phyloP scores from a whole-genome alignment of 1,284 basidiomycete genomes.

The Fistulina hepatica region DNA sequence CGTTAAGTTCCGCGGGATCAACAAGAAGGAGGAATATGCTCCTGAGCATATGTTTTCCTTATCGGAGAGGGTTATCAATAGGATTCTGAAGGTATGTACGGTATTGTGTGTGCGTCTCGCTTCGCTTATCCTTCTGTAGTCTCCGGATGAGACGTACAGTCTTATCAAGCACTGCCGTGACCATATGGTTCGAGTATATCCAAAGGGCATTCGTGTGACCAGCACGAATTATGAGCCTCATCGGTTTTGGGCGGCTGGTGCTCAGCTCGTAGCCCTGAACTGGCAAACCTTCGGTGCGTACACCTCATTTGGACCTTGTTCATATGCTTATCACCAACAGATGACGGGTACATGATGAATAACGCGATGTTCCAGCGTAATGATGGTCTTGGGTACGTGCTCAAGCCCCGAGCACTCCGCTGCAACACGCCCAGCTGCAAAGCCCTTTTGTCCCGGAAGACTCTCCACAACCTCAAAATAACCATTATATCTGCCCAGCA shows the following conservation, averaged over 20 bases:
- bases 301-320: conserved; percentile 8
- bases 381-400: conserved; percentile 77
- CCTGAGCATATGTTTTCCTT: conserved; percentile 89
- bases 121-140: background rate
- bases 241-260: conserved; percentile 83
- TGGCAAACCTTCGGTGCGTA: conserved; percentile 89
- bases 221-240: conserved; percentile 73
- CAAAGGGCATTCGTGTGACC: conserved; percentile 71
- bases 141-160: conserved; percentile 39
- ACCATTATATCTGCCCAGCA: conserved; percentile 91
- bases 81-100: conserved; percentile 50
- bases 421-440: conserved; percentile 49
- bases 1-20: conserved; percentile 89
- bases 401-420: conserved; percentile 80
- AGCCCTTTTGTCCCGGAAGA: conserved; percentile 49
- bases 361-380: conserved; percentile 91
- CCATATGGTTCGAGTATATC: conserved; percentile 86
- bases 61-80: conserved; percentile 77
- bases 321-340: background rate
- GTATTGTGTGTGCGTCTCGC: no score
- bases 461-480: conserved; percentile 5
- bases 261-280: conserved; percentile 94
- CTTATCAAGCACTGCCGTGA: conserved; percentile 83
- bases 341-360: conserved; percentile 64
- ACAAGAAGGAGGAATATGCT: conserved; percentile 82